Evolutionary conservation across 257 asterid genomes (phyloP).

Genomic region (Lavandula angustifolia): DNA sequence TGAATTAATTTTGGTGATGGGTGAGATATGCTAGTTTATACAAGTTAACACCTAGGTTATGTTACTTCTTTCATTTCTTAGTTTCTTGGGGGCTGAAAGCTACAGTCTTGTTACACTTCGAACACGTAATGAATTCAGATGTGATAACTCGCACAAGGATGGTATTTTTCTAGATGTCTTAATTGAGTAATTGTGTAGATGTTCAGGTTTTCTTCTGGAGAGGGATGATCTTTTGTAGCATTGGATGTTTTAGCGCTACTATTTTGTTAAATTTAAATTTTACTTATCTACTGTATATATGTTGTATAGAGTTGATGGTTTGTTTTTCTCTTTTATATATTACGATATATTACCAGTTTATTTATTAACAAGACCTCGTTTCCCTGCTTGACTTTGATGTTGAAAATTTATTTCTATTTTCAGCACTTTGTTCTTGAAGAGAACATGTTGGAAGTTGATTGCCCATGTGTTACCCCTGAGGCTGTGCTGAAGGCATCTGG

Average conservation of each 20-base stretch:
- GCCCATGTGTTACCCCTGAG: conserved; percentile 87
- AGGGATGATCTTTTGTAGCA: not conserved
- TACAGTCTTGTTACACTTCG: not conserved
- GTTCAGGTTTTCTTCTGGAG: not conserved
- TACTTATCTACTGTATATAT: not conserved
- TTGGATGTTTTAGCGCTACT: not conserved
- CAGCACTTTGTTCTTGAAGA: conserved; percentile 86
- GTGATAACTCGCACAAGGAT: not conserved
- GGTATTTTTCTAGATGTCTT: not conserved
- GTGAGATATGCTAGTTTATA: not conserved
- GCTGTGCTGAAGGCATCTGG: conserved; percentile 83
- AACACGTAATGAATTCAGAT: not conserved
- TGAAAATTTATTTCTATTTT: conserved; percentile 6
- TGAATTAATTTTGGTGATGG: conserved; percentile 9
- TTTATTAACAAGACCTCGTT: not conserved
- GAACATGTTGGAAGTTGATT: conserved; percentile 81
- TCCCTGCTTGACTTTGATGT: not conserved
- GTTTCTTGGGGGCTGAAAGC: conserved; percentile 3
- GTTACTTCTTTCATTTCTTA: not conserved
- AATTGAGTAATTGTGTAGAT: not conserved
- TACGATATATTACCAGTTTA: conserved; percentile 43
- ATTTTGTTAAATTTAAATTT: not conserved
- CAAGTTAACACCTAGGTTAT: too few relatives aligned
- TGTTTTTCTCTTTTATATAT: not conserved
- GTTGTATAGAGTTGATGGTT: not conserved